phyloP scores from a whole-genome alignment of 179 eudicot genomes.

The Carnegiea gigantea region DNA sequence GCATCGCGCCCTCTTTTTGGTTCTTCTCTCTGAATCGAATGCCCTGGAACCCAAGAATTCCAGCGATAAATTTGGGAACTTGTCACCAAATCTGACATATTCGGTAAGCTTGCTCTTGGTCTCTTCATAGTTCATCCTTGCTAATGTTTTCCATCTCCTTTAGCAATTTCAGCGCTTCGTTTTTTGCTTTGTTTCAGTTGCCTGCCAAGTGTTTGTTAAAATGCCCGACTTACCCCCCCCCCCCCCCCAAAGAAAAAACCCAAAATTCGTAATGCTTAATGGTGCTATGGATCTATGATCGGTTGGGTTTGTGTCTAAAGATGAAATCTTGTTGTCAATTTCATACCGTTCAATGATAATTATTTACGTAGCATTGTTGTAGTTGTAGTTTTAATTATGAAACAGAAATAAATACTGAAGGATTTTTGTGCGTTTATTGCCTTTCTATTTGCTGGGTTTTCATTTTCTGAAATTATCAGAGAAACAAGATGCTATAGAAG shows the following conservation, averaged over 20 bases:
- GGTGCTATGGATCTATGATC: not conserved
- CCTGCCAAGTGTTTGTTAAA: slow-evolving; percentile 10
- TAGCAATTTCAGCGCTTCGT: not conserved
- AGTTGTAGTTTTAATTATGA: not conserved
- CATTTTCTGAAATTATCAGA: too few species aligned
- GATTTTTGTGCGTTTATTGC: not conserved
- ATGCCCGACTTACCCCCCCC: not conserved
- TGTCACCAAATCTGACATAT: not conserved
- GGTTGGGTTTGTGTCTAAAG: not conserved
- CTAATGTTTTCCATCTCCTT: not conserved
- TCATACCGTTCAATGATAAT: not conserved
- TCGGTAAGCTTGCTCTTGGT: slow-evolving; percentile 3
- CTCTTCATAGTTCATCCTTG: not conserved
- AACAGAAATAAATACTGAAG: not conserved
- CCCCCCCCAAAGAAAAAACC: not conserved
- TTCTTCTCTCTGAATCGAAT: not conserved
- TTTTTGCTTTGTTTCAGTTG: not conserved
- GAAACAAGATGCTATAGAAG: not conserved
- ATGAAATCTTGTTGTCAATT: not conserved
- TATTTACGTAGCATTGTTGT: not conserved
- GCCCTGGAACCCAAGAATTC: not conserved
- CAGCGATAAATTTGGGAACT: not conserved
- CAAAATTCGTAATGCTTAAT: not conserved
- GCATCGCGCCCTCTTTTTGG: not conserved
- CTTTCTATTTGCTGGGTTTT: not conserved